Conservation (phyloP, 345 rosid genomes). For the Ricinus communis region DNA sequence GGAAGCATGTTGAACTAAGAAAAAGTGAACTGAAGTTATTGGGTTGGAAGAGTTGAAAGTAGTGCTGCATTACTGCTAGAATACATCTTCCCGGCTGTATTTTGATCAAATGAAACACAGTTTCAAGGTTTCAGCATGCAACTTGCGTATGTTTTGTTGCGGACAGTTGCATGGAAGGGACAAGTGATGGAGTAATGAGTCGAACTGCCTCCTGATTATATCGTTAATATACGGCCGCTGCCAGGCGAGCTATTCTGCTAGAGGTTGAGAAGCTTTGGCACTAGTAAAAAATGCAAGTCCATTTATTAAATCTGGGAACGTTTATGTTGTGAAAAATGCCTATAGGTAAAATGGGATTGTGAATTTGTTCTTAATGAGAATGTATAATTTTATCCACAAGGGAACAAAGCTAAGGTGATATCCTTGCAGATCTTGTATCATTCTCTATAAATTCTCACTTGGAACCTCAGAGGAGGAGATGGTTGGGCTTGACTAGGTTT, state of each 20-base stretch:
- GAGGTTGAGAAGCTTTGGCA: neutral
- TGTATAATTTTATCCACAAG: too few relatives aligned
- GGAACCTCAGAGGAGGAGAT: too few relatives aligned
- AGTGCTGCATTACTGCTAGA: neutral
- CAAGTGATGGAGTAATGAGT: neutral
- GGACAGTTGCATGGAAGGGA: neutral
- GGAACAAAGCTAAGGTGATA: too few relatives aligned
- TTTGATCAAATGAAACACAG: neutral
- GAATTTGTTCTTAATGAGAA: neutral
- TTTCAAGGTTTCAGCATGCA: constrained; percentile 3
- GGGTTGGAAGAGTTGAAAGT: constrained; percentile 65
- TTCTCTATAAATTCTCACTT: too few relatives aligned
- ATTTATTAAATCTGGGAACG: neutral
- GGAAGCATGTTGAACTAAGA: constrained; percentile 72
- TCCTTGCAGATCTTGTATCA: too few relatives aligned
- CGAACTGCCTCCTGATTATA: neutral
- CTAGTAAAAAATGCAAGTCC: neutral
- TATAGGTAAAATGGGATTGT: neutral
- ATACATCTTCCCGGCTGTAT: neutral
- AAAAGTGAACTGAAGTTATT: constrained; percentile 58
- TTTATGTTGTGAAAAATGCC: neutral
- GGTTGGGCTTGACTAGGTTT: too few relatives aligned
- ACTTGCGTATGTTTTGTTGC: neutral
- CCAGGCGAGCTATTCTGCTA: neutral
- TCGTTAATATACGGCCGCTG: neutral